Conservation (phyloP, 1,139 yeast species). For the Diutina neorugosa region DNA sequence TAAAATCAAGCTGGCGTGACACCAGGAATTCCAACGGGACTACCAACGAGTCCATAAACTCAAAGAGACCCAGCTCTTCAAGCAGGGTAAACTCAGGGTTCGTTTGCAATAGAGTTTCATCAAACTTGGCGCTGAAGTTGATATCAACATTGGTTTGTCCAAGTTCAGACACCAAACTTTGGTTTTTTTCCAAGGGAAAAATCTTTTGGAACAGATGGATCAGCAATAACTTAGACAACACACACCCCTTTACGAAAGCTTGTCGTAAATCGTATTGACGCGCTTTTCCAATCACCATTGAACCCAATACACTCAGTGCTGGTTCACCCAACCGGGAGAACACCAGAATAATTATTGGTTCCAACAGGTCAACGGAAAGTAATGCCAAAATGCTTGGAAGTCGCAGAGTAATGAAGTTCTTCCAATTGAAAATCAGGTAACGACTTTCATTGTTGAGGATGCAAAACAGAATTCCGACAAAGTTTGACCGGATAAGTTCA, state of each 20-base stretch:
- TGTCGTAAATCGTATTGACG: slow-evolving; percentile 25
- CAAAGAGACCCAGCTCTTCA: slow-evolving; percentile 38
- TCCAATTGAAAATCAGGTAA: background rate
- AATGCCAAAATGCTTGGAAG: background rate
- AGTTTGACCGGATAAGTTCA: background rate
- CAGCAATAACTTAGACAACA: slow-evolving; percentile 24
- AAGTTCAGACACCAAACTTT: slow-evolving; percentile 7
- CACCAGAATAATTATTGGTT: background rate
- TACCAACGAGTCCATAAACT: slow-evolving; percentile 15
- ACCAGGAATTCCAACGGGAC: slow-evolving; percentile 28
- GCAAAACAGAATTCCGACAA: background rate
- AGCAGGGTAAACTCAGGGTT: slow-evolving; percentile 44
- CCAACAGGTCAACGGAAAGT: background rate
- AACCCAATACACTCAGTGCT: background rate
- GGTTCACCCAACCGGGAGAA: background rate
- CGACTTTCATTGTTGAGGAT: background rate
- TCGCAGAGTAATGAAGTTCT: background rate
- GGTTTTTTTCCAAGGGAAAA: slow-evolving; percentile 23
- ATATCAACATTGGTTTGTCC: slow-evolving; percentile 5
- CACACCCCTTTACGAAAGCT: slow-evolving; percentile 41
- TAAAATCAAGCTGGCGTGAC: slow-evolving; percentile 24
- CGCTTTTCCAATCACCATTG: background rate
- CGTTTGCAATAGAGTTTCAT: slow-evolving; percentile 28
- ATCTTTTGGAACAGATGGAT: slow-evolving; percentile 30
- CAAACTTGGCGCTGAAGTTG: slow-evolving; percentile 10